Base-by-base conservation (phyloP, 768 basidiomycete species). In the Trametes coccinea region DNA sequence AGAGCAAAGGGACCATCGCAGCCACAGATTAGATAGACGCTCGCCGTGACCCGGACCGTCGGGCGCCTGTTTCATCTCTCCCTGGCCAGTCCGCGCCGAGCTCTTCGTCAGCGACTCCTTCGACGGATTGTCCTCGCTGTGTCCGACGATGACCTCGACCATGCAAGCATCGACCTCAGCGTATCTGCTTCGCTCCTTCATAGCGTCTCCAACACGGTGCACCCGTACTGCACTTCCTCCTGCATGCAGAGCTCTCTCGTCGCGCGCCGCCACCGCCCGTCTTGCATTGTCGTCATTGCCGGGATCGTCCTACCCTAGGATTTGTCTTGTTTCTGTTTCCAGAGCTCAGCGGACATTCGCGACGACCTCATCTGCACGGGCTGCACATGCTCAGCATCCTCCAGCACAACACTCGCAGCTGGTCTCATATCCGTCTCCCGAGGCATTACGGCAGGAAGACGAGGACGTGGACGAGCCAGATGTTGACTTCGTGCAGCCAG, bases 391-490 rank as follows among this genome's bases (percentile, higher is more conserved):
- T 0, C 65, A 77, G 13, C 76, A 80, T 16, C 75, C 78, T n/a
- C 77, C 79, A 8, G 71, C 79, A 5, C 71, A 81, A 33, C 79
- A 76, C n/a, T 83, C 69, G 7, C 59, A 64, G 39, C 58, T 71
- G 3, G 53, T 85, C 13, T 73, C 74, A 30, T 76, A 80, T 2
- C 88, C 88, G 1, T 81, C 84, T 0, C 70, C 70, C 11, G 59
- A 39, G 49, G 46, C 57, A 10, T 14, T 61, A 49, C 61, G 33
- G 31, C 54, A 59, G 33, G 76, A 80, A 59, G 82, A 85, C 48
- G 72, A 90, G 14, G 79, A 86, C 40, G 73, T 79, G 34, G 84
- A 84, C 63, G 88, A 89, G 62, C 72, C 90, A 2, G 86, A 90
- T 46, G 79, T 84, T 2, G 85, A 89, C 22, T 69, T 86, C 11